phyloP scores from a whole-genome alignment of 306 rosid species.

The Ormosia semicastrata region DNA sequence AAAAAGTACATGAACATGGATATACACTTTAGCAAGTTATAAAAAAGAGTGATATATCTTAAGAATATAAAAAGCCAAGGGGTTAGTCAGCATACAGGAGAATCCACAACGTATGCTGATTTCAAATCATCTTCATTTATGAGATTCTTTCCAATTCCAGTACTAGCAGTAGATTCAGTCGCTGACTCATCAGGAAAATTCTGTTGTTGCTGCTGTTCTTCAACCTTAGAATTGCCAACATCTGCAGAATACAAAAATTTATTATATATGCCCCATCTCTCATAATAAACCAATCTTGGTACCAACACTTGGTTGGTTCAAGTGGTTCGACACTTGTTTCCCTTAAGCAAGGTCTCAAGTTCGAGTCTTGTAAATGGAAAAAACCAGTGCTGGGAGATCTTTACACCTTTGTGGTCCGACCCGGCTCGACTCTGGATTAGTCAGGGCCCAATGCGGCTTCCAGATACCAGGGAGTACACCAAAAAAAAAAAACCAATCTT shows the following conservation, averaged over 20 bases:
- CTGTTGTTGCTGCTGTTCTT: conserved; percentile 77
- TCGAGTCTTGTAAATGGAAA: too few relatives aligned
- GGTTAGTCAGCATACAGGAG: conserved; percentile 57
- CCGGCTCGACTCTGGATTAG: too few relatives aligned
- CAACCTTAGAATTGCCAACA: conserved; percentile 55
- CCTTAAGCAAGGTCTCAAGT: too few relatives aligned
- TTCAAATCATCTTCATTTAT: conserved; percentile 82
- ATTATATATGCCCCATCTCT: background rate
- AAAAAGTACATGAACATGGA: background rate
- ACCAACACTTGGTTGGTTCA: too few relatives aligned
- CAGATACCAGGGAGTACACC: too few relatives aligned
- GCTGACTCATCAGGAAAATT: conserved; percentile 65
- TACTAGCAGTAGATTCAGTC: conserved; percentile 51
- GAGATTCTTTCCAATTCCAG: conserved; percentile 74
- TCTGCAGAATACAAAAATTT: conserved; percentile 54
- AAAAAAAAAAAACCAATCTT: background rate
- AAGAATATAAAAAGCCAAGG: background rate
- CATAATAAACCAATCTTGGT: conserved; percentile 14
- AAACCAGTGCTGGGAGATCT: too few relatives aligned
- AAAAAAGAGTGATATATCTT: background rate
- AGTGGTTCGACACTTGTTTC: too few relatives aligned
- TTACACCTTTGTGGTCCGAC: too few relatives aligned
- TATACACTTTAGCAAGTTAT: background rate
- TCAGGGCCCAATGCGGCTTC: too few relatives aligned
- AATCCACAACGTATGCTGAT: conserved; percentile 58